Base-by-base conservation (phyloP, 139 green algal genomes). In the Chlorella ohadii region DNA sequence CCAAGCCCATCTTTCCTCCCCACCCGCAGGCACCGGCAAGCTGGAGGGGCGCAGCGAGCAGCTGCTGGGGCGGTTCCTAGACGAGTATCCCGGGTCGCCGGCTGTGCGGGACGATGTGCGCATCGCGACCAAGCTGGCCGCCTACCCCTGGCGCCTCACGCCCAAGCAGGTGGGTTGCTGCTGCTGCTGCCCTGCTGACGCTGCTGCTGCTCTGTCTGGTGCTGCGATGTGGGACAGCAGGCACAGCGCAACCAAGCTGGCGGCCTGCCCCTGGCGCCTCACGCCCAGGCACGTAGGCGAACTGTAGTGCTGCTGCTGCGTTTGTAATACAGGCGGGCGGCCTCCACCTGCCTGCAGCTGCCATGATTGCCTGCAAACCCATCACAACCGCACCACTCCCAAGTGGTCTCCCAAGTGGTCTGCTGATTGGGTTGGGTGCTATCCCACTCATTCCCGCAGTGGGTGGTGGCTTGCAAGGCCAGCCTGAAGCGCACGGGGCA, bases 131-230 rank as follows among this genome's bases (percentile, higher is more conserved):
- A 97, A 98, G 84, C 83, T 97, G 79, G 94, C 94, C 0, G 90
- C 94, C 9, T 98, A 98, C 73, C 94, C 94, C 33, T 98, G 95
- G 95, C 89, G 95, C n/a, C 74, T 98, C 22, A 96, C 93, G 11
- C 83, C 91, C 17, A 80, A 82, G 47, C 92, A 93, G 65, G 91
- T 97, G 79, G 74, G 90, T 11, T 59, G 3, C 1, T 20, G 51
- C 31, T 72, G 66, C 33, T 33, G 3, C 44, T 6, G 44, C 11
- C 6, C 11, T 55, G 6, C 44, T 55, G 44, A 55, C 7, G 44
- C 57, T 20, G 57, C 57, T 9, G 57, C 20, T 13, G 16, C 25
- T n/a, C n/a, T n/a, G n/a, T n/a, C n/a, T n/a, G n/a, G n/a, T n/a
- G n/a, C n/a, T n/a, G n/a, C n/a, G n/a, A n/a, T 87, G 27, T 36